Percentiles rank a stretch among this genome's conserved stretches.
phyloP scores from a whole-genome alignment of 495 filamentous ascomycete genomes.

The Cladorrhinum samala region DNA sequence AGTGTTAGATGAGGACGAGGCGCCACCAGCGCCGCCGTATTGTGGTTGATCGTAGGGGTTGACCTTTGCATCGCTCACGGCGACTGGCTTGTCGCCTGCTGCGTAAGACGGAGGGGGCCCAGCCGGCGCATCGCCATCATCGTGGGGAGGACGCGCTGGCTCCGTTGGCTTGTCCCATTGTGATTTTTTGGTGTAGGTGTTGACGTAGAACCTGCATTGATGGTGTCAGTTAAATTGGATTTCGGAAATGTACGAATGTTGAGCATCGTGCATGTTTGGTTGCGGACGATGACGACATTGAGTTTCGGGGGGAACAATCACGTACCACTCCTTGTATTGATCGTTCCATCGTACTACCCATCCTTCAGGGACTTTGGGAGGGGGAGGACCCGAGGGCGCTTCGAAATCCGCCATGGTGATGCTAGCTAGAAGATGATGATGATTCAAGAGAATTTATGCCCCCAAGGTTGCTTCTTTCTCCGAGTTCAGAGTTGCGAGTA shows the following conservation, averaged over 20 bases:
- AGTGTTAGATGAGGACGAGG: conserved; percentile 11
- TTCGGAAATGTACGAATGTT: no score
- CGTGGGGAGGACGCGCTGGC: conserved; percentile 45
- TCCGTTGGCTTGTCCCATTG: conserved; percentile 77
- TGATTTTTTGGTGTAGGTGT: conserved; percentile 76
- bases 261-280: neutral
- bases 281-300: neutral
- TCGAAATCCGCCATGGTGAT: conserved; percentile 53
- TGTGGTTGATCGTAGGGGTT: conserved; percentile 55
- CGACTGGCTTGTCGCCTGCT: conserved; percentile 29
- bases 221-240: no score
- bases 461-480: no score
- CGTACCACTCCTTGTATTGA: conserved; percentile 72
- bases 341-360: conserved; percentile 78
- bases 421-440: neutral
- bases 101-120: conserved; percentile 63
- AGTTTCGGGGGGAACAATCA: conserved; percentile 1
- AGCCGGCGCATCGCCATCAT: conserved; percentile 34
- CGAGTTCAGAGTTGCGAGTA: no score
- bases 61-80: conserved; percentile 50
- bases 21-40: conserved; percentile 39
- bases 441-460: no score
- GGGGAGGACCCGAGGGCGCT: conserved; percentile 73
- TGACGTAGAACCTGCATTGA: conserved; percentile 89
- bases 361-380: conserved; percentile 79